Percentiles rank a stretch among this genome's conserved stretches.
Evolutionary conservation across 345 rosid genomes (phyloP).

Genomic region (Bretschneidera sinensis): DNA sequence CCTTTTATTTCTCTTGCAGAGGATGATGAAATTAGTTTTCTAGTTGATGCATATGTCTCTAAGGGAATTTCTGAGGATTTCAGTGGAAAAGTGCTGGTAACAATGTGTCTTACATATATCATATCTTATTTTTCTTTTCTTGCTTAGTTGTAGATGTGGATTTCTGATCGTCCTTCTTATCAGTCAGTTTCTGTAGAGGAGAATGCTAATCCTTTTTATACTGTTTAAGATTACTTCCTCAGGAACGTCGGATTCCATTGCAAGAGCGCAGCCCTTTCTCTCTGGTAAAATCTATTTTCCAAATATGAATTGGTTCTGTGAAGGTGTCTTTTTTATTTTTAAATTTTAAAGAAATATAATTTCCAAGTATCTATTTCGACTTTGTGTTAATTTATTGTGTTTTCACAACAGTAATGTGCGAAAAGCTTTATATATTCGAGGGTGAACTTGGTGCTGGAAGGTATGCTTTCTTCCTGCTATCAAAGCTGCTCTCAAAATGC

Average conservation of each 20-base stretch:
- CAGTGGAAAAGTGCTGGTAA: slow-evolving; percentile 71
- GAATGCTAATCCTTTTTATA: background rate
- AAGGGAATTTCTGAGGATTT: slow-evolving; percentile 55
- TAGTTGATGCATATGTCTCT: slow-evolving; percentile 67
- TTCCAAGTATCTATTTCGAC: slow-evolving; percentile 9
- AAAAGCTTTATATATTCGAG: slow-evolving; percentile 60
- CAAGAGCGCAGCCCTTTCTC: slow-evolving; percentile 70
- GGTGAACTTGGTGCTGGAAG: slow-evolving; percentile 85
- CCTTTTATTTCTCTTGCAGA: slow-evolving; percentile 42
- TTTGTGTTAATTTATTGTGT: slow-evolving; percentile 13
- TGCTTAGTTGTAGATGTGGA: slow-evolving; percentile 3
- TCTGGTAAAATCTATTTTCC: slow-evolving; percentile 45
- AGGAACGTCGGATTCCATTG: slow-evolving; percentile 66
- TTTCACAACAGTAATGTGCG: slow-evolving; percentile 61
- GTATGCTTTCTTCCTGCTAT: slow-evolving; percentile 38
- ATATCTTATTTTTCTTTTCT: background rate
- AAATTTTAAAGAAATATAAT: slow-evolving; percentile 12
- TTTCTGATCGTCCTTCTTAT: slow-evolving; percentile 1
- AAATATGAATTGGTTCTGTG: slow-evolving; percentile 9
- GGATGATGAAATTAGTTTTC: slow-evolving; percentile 30
- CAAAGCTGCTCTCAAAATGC: background rate
- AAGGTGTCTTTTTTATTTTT: background rate
- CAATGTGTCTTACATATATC: background rate
- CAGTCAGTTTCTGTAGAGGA: background rate
- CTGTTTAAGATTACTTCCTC: slow-evolving; percentile 61